phyloP scores from a whole-genome alignment of 2,329 filamentous ascomycete genomes.

The Arthrinium phaeospermum region DNA sequence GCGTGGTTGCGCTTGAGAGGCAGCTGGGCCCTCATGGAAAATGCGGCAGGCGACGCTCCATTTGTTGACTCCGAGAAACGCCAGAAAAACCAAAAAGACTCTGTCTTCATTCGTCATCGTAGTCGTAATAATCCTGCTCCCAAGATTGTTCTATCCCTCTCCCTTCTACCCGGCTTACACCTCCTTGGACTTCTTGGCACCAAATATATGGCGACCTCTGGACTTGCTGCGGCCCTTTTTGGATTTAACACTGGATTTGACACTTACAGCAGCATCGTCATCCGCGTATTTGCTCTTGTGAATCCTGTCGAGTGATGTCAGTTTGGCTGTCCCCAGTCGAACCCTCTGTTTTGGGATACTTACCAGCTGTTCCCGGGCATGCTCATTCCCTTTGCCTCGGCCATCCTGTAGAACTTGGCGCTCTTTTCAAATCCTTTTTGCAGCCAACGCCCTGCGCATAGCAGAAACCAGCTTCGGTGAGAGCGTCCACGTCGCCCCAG shows the following conservation, averaged over 20 bases:
- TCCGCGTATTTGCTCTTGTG: constrained; percentile 94
- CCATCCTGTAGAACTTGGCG: constrained; percentile 86
- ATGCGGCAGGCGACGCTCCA: constrained; percentile 6
- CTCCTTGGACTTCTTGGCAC: constrained; percentile 52
- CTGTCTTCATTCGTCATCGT: constrained; percentile 14
- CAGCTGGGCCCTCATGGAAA: background rate
- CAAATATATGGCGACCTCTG: constrained; percentile 75
- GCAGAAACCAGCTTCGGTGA: constrained; percentile 94
- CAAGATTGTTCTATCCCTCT: background rate
- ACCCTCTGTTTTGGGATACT: constrained; percentile 42
- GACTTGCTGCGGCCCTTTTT: constrained; percentile 80
- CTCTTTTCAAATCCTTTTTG: constrained; percentile 97
- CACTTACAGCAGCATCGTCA: constrained; percentile 60
- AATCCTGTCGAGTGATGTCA: constrained; percentile 67
- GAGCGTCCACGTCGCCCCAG: constrained; percentile 94
- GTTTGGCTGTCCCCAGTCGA: constrained; percentile 20
- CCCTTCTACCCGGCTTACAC: background rate
- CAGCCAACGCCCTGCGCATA: constrained; percentile 93
- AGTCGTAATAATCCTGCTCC: constrained; percentile 11
- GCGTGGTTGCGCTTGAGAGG: background rate
- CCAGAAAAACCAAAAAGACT: constrained; percentile 8
- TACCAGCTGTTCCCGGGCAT: constrained; percentile 99
- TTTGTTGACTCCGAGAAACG: constrained; percentile 12
- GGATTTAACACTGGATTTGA: constrained; percentile 52
- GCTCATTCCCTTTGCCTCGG: constrained; percentile 91